Base-by-base conservation (phyloP, 1,139 yeast species). In the Blastobotrys petasosporus region DNA sequence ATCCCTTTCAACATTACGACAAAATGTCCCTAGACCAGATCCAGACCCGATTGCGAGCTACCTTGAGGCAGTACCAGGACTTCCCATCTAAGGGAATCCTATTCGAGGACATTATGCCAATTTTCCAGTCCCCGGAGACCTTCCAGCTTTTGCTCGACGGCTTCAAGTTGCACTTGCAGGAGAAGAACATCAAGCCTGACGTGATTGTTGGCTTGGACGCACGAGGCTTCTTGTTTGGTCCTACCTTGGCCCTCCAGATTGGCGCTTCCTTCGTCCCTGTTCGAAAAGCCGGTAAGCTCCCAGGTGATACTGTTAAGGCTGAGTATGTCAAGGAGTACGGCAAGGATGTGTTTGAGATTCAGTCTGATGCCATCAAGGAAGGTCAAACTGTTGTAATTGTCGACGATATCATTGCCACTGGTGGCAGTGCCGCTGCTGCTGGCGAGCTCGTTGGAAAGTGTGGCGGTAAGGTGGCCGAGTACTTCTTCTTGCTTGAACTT, bases 341-440 rank as follows among this genome's bases (percentile, higher is more conserved):
- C 61, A 51, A 55, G 47, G 99, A 92, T 68, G 77, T 71, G 52
- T 88, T 92, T 64, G 95, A 88, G 67, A 80, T 94, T 66, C 98
- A 94, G 71, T 72, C 76, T 54, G 94, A 78, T 49, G 80, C 92
- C 38, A 80, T 92, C 56, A 85, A 88, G 55, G 75, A 75, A 51
- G 95, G 92, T 34, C 76, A 95, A 45, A 84, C 75, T 50, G 94
- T 92, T 32, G 73, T 92, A 39, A 76, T 92, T 55, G 94, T 92
- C 32, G 98, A 92, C 65, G 99, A 92, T 64, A 88, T 92, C 59
- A 84, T 94, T 66, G 98, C 98, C 42, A 92, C 98, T 38, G 98
- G 97, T 20, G 98, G 98, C 37, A 83, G 95, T 62, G 98, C 98
- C 16, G 71, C 69, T 51, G 97, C 94, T 51, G 98, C 97, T 38